phyloP scores from a whole-genome alignment of 257 asterid genomes.

The Solanum chiquidenum region DNA sequence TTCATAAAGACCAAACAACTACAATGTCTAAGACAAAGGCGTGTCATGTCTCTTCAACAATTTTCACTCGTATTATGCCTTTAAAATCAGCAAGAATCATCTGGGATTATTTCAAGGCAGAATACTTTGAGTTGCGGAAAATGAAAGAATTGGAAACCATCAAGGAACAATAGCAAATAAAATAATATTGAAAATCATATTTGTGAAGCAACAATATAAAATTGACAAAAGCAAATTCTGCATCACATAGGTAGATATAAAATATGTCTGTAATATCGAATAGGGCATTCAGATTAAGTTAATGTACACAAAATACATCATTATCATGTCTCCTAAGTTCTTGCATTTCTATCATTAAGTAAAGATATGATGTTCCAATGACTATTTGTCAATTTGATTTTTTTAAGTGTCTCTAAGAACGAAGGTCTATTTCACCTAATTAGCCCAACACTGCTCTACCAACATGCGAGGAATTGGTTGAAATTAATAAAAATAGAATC shows the following conservation, averaged over 20 bases:
- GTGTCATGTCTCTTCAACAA: no score
- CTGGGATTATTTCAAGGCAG: no score
- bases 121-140: no score
- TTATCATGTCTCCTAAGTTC: neutral
- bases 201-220: no score
- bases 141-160: no score
- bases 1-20: no score
- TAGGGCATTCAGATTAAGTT: neutral
- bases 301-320: neutral
- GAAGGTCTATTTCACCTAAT: slow-evolving; percentile 52
- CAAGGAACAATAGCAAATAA: no score
- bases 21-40: no score
- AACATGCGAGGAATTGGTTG: slow-evolving; percentile 9
- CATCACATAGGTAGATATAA: neutral
- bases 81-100: no score
- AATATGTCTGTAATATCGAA: no score
- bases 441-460: slow-evolving; percentile 46
- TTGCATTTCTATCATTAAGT: neutral
- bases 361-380: slow-evolving; percentile 16
- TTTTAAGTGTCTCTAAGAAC: slow-evolving; percentile 51
- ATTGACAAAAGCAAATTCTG: neutral
- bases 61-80: no score
- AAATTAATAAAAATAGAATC: neutral
- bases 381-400: slow-evolving; percentile 27
- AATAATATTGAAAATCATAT: no score